Evolutionary conservation across 495 filamentous ascomycete genomes (phyloP).

Genomic region (Lasiosphaeria ovina): DNA sequence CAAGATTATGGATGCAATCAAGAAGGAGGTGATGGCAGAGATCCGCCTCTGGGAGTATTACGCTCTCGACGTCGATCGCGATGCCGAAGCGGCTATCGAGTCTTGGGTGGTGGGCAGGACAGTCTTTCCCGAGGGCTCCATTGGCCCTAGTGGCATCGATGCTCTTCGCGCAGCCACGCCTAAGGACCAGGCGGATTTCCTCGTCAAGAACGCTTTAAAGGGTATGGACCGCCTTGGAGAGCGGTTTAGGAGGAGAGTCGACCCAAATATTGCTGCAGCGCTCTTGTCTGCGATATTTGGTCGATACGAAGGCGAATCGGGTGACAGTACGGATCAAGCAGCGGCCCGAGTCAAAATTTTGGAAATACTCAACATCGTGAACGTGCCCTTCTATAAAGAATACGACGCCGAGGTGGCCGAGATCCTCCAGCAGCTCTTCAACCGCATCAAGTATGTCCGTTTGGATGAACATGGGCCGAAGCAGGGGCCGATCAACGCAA

Average conservation of each 20-base stretch:
- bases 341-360: constrained; percentile 50
- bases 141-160: constrained; percentile 43
- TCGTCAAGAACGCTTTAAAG: constrained; percentile 58
- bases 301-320: constrained; percentile 52
- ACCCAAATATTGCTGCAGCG: constrained; percentile 66
- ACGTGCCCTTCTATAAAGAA: constrained; percentile 83
- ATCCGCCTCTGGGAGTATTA: constrained; percentile 93
- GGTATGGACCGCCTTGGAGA: constrained; percentile 73
- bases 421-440: constrained; percentile 86
- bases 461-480: constrained; percentile 91
- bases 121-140: constrained; percentile 43
- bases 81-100: constrained; percentile 64
- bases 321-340: constrained; percentile 42
- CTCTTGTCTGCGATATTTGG: constrained; percentile 70
- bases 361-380: constrained; percentile 76
- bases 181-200: constrained; percentile 53
- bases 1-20: constrained; percentile 78
- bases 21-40: constrained; percentile 70
- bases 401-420: constrained; percentile 81
- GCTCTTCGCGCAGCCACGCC: constrained; percentile 39
- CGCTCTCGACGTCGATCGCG: constrained; percentile 72
- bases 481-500: constrained; percentile 69
- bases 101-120: constrained; percentile 64
- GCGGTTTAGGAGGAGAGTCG: constrained; percentile 66
- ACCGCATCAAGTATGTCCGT: constrained; percentile 88